A percentile compares a stretch with the other conserved stretches of the same genome.
These are phyloP conservation scores for Leccinellum luteum DNA, from an alignment of 768 basidiomycete genomes.

Conservation along the genomic window DNA sequence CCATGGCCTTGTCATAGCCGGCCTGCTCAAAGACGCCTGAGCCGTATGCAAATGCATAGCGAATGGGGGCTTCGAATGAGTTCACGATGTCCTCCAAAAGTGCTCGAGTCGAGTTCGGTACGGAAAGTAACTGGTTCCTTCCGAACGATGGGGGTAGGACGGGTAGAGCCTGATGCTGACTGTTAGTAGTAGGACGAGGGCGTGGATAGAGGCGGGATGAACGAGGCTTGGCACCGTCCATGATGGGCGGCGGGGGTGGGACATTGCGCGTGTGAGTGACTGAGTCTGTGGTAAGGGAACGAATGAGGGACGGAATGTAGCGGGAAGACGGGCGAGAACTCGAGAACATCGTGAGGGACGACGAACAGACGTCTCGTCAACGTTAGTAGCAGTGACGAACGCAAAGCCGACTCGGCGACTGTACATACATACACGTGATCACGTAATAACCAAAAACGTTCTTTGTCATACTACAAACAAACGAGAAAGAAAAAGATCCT, in stretches of 20 bases:
- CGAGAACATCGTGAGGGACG: slow-evolving; percentile 24
- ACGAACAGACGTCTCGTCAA: slow-evolving; percentile 12
- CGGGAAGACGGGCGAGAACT: slow-evolving; percentile 12
- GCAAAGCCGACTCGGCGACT: background rate
- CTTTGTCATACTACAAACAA: background rate
- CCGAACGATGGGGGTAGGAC: slow-evolving; percentile 72
- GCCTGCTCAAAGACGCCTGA: slow-evolving; percentile 94
- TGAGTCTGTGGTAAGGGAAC: slow-evolving; percentile 28
- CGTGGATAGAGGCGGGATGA: slow-evolving; percentile 41
- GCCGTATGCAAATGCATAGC: slow-evolving; percentile 97
- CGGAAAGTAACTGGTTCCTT: slow-evolving; percentile 76
- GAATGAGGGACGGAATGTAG: slow-evolving; percentile 17
- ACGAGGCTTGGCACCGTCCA: slow-evolving; percentile 29
- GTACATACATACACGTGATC: slow-evolving; percentile 11
- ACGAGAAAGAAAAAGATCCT: too few species aligned
- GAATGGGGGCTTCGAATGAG: slow-evolving; percentile 84
- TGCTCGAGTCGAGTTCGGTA: slow-evolving; percentile 75
- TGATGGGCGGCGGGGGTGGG: slow-evolving; percentile 29
- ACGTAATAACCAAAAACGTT: background rate
- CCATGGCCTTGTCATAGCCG: slow-evolving; percentile 51
- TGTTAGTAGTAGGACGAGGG: slow-evolving; percentile 35
- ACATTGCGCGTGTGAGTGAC: slow-evolving; percentile 25
- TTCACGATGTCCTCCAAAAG: slow-evolving; percentile 77
- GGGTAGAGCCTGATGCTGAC: slow-evolving; percentile 39
- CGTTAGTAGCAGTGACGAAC: slow-evolving; percentile 1